These are phyloP conservation scores for Sporobolomyces roseus DNA, from an alignment of 768 basidiomycete species.

Conservation along the genomic window DNA sequence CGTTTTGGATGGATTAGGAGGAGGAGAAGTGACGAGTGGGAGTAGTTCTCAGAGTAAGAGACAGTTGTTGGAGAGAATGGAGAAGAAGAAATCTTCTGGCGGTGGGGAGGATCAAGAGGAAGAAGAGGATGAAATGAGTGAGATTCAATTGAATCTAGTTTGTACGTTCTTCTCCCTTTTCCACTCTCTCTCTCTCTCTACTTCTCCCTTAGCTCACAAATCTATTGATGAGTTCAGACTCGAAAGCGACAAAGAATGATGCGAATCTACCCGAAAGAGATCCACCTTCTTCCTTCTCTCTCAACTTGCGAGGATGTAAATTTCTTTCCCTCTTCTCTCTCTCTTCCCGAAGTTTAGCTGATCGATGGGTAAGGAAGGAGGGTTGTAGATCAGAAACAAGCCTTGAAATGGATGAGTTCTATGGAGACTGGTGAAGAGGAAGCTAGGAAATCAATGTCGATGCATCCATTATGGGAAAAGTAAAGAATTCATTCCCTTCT, in stretches of 20 bases:
- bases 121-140: constrained; percentile 61
- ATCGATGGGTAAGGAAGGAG: not conserved
- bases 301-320: constrained; percentile 30
- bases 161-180: constrained; percentile 55
- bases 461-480: constrained; percentile 96
- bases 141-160: constrained; percentile 74
- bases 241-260: constrained; percentile 80
- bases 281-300: constrained; percentile 67
- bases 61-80: not conserved
- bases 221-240: constrained; percentile 2
- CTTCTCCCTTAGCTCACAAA: not conserved
- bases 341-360: not conserved
- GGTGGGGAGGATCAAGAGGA: constrained; percentile 49
- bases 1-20: constrained; percentile 47
- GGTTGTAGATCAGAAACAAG: constrained; percentile 90
- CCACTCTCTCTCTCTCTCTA: not conserved
- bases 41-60: constrained; percentile 18
- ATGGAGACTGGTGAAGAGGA: constrained; percentile 71
- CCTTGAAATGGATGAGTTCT: constrained; percentile 87
- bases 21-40: constrained; percentile 47
- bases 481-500: constrained; percentile 50
- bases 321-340: not conserved
- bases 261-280: constrained; percentile 72
- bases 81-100: no score
- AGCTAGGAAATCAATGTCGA: constrained; percentile 65